phyloP scores from a whole-genome alignment of 192 early-diverging fungal species.

The Thoreauomyces humboldtii region DNA sequence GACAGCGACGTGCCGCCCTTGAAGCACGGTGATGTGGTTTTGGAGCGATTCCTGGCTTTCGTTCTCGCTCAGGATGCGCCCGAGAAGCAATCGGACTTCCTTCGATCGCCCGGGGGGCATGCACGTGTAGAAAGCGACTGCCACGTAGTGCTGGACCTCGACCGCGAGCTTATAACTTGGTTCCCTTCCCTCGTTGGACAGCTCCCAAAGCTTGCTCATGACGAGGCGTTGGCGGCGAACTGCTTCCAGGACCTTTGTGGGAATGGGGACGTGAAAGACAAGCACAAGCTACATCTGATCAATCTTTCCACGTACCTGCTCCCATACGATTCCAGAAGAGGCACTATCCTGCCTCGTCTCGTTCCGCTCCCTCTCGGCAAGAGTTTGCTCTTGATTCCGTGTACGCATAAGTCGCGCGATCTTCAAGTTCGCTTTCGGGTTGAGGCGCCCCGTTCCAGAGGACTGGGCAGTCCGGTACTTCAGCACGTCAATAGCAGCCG shows the following conservation, averaged over 20 bases:
- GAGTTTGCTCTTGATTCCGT: conserved; percentile 9
- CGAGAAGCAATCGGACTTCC: conserved; percentile 11
- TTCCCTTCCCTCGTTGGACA: not conserved
- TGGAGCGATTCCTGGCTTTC: too few species aligned
- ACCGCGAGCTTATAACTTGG: not conserved
- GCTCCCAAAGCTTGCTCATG: conserved; percentile 1
- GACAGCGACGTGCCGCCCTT: too few species aligned
- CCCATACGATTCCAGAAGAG: conserved; percentile 6
- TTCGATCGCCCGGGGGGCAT: not conserved
- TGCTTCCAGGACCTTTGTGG: conserved; percentile 1
- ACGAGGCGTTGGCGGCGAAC: conserved; percentile 8
- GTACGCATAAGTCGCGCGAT: conserved; percentile 3
- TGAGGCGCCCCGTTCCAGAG: not conserved
- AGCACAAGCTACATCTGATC: not conserved
- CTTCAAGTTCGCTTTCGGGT: conserved; percentile 6
- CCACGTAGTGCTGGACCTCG: conserved; percentile 10
- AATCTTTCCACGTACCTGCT: conserved; percentile 8
- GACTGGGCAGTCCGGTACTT: conserved; percentile 1
- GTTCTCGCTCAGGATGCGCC: too few species aligned
- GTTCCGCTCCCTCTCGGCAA: conserved; percentile 13
- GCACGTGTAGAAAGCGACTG: conserved; percentile 13
- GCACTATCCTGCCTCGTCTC: not conserved
- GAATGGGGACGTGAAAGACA: too few species aligned
- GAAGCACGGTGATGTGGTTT: too few species aligned
- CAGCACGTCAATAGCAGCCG: conserved; percentile 6